These are phyloP conservation scores for Holtermanniella nyarrowii DNA, from an alignment of 768 basidiomycete species.

Conservation along the genomic window DNA sequence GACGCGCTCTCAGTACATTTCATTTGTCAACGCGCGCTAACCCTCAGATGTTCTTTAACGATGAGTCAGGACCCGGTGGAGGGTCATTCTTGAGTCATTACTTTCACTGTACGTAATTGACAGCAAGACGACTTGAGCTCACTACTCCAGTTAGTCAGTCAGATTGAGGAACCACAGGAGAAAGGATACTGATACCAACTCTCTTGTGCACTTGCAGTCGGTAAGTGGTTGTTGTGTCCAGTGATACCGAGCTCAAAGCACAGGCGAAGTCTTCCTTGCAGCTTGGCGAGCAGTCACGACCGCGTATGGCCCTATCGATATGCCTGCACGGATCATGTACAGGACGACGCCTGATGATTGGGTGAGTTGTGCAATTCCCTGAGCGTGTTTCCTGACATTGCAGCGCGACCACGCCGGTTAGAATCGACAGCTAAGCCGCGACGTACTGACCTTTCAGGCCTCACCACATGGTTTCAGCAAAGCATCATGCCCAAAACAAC, in stretches of 20 bases:
- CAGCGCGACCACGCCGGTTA: conserved; percentile 8
- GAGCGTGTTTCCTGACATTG: not conserved
- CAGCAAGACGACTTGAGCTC: too few species aligned
- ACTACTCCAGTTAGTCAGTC: not conserved
- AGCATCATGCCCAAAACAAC: conserved; percentile 13
- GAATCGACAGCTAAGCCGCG: not conserved
- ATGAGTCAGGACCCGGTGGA: conserved; percentile 1
- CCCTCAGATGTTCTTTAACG: conserved; percentile 14
- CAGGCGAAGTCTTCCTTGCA: conserved; percentile 16
- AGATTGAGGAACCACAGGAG: too few species aligned
- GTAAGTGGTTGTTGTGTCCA: not conserved
- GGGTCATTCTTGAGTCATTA: conserved; percentile 17
- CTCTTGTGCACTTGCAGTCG: not conserved
- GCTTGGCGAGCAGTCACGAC: conserved; percentile 11
- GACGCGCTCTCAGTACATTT: conserved; percentile 4
- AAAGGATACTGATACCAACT: not conserved
- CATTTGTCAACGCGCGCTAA: not conserved
- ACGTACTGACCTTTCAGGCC: conserved; percentile 3
- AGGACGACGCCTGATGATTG: conserved; percentile 8
- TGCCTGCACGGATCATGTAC: conserved; percentile 14
- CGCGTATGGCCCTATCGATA: conserved; percentile 7
- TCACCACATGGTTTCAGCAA: conserved; percentile 19
- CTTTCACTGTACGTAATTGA: conserved; percentile 14
- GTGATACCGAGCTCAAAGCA: not conserved
- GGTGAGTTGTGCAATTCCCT: conserved; percentile 4